Evolutionary conservation across 805 yeast genomes (phyloP).

Genomic region (Candida pseudofarinosa): DNA sequence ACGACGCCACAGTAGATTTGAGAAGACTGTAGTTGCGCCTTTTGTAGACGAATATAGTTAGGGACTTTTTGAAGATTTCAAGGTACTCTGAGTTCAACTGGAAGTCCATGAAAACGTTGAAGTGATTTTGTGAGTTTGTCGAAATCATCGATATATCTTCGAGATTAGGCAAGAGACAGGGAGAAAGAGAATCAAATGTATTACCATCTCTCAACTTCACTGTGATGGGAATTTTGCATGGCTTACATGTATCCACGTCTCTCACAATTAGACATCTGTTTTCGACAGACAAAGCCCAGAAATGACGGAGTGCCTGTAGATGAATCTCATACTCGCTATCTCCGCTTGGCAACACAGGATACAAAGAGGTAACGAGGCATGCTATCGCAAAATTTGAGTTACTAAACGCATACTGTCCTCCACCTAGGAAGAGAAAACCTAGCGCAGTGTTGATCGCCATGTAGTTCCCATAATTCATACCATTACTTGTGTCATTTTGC

Average conservation of each 20-base stretch:
- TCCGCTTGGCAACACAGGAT: conserved; percentile 63
- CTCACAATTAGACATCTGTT: conserved; percentile 76
- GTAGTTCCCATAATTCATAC: conserved; percentile 59
- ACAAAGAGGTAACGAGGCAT: conserved; percentile 64
- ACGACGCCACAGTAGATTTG: conserved; percentile 26
- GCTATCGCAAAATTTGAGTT: conserved; percentile 64
- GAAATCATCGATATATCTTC: conserved; percentile 45
- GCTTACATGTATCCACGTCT: conserved; percentile 58
- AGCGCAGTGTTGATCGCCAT: conserved; percentile 77
- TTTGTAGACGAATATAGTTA: conserved; percentile 51
- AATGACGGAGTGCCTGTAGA: conserved; percentile 80
- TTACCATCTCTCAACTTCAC: conserved; percentile 38
- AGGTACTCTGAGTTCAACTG: conserved; percentile 38
- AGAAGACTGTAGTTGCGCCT: conserved; percentile 39
- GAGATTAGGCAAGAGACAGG: conserved; percentile 66
- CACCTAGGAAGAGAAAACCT: conserved; percentile 86
- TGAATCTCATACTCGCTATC: conserved; percentile 51
- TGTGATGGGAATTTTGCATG: conserved; percentile 46
- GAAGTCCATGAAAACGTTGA: conserved; percentile 48
- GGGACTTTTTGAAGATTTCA: conserved; percentile 38
- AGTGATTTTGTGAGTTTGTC: conserved; percentile 47
- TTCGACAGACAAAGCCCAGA: conserved; percentile 84
- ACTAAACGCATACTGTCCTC: conserved; percentile 83
- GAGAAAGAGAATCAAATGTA: conserved; percentile 40
- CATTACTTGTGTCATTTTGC: conserved; percentile 53